Evolutionary conservation across 495 filamentous ascomycete species (phyloP).

Genomic region (Hamigera avellanea): DNA sequence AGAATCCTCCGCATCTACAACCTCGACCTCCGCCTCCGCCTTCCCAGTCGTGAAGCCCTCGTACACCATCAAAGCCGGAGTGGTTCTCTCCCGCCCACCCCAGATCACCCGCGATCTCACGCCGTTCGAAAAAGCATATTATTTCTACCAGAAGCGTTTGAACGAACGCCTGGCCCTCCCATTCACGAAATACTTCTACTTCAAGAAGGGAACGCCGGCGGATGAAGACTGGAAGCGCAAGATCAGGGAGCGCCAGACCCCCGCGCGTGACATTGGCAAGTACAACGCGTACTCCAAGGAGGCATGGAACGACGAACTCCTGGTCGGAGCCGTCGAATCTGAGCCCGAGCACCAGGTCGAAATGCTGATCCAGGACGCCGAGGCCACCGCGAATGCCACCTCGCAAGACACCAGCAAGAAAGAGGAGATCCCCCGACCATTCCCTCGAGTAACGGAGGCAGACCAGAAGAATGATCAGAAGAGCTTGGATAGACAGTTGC

Average conservation of each 20-base stretch:
- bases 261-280: slow-evolving; percentile 72
- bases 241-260: slow-evolving; percentile 57
- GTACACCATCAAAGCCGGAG: slow-evolving; percentile 62
- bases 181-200: slow-evolving; percentile 90
- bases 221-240: slow-evolving; percentile 90
- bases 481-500: slow-evolving; percentile 66
- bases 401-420: slow-evolving; percentile 52
- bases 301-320: slow-evolving; percentile 87
- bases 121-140: slow-evolving; percentile 83
- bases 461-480: slow-evolving; percentile 61
- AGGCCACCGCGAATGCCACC: slow-evolving; percentile 50
- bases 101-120: slow-evolving; percentile 72
- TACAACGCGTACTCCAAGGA: slow-evolving; percentile 72
- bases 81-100: slow-evolving; percentile 83
- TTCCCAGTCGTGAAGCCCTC: slow-evolving; percentile 26
- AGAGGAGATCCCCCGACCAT: slow-evolving; percentile 59
- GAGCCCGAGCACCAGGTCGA: slow-evolving; percentile 50
- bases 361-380: slow-evolving; percentile 64
- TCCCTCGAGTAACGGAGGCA: slow-evolving; percentile 62
- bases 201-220: slow-evolving; percentile 76
- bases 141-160: slow-evolving; percentile 92
- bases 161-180: slow-evolving; percentile 87
- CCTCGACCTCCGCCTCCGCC: slow-evolving; percentile 16
- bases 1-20: slow-evolving; percentile 12
- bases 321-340: slow-evolving; percentile 55